Conservation (phyloP, 495 filamentous ascomycete species). For the Aspergillus kassunensis region DNA sequence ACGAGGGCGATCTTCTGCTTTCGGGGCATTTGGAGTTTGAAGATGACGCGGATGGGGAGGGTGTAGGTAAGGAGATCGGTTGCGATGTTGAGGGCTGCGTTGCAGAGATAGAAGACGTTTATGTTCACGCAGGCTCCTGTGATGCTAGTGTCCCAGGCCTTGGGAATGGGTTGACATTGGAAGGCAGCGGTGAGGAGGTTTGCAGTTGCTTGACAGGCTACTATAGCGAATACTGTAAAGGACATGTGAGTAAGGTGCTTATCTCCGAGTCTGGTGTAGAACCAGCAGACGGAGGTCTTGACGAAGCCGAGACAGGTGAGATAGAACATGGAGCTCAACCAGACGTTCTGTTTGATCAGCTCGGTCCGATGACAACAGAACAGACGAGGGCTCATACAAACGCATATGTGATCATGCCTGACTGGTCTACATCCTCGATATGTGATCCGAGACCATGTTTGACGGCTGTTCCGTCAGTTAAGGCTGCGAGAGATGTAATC, state of each 20-base stretch:
- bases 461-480: conserved; percentile 25
- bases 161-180: conserved; percentile 33
- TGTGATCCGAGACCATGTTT: conserved; percentile 34
- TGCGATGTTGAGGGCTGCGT: conserved; percentile 48
- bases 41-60: conserved; percentile 39
- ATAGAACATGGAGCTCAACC: conserved; percentile 42
- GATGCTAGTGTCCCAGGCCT: conserved; percentile 26
- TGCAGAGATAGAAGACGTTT: conserved; percentile 42
- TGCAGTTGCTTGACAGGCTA: conserved; percentile 28
- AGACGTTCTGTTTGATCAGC: conserved; percentile 28
- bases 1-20: conserved; percentile 36
- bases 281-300: conserved; percentile 38
- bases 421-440: conserved; percentile 17
- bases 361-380: too few species aligned
- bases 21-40: conserved; percentile 30
- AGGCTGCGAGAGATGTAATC: not conserved
- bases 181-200: conserved; percentile 37
- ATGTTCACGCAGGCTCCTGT: conserved; percentile 42
- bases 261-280: conserved; percentile 39
- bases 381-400: conserved; percentile 27
- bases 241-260: conserved; percentile 28
- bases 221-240: conserved; percentile 30
- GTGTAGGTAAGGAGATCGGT: conserved; percentile 51
- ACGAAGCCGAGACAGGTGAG: conserved; percentile 37
- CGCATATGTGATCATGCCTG: conserved; percentile 23